Evolutionary conservation across 2,329 filamentous ascomycete genomes (phyloP), one percentile per base, ranked within the genome.

Genomic region (Fusarium sp.): DNA sequence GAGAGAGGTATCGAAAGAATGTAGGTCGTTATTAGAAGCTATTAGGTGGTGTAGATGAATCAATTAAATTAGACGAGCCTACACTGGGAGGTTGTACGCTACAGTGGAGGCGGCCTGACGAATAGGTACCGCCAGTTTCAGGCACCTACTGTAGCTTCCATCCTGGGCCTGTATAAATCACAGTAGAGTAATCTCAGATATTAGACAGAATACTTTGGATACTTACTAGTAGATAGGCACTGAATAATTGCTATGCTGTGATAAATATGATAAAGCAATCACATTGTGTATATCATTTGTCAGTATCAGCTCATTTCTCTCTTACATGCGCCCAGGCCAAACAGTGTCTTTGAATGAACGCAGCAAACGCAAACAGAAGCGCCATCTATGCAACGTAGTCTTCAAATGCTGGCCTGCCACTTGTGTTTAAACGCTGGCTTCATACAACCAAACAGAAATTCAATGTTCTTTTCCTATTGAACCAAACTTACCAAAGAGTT

Each of bases 101-200:
- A 13, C 35, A 19, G 12, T 40, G 25, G 22, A 51, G 38, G 45
- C 45, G 53, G 34, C 39, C 54, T 38, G 55, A 58, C 34, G 53
- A 41, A 19, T 19, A 19, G 19, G 24, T 24, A 25, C 38, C 38
- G 32, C 15, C 29, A 15, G 35, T 49, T 12, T 28, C 24, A 26
- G 22, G 31, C 11, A 32, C 7, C n/a, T 36, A 19, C 19, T 19
- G 19, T 47, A 52, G 41, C 41, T 40, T 15, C 31, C 28, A 36
- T 12, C 34, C 22, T 8, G n/a, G 35, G 22, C 25, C 36, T 39
- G 9, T 22, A 13, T 50, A 31, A 13, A 25, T 12, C 25, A 19
- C 36, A 24, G 22, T 24, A 10, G 22, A 35, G 36, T 12, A 25
- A n/a, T 40, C 12, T 39, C 10, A 19, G 10, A 24, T 39, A n/a